Conservation (phyloP, 1,284 basidiomycete genomes). For the Polyporus tsugae region DNA sequence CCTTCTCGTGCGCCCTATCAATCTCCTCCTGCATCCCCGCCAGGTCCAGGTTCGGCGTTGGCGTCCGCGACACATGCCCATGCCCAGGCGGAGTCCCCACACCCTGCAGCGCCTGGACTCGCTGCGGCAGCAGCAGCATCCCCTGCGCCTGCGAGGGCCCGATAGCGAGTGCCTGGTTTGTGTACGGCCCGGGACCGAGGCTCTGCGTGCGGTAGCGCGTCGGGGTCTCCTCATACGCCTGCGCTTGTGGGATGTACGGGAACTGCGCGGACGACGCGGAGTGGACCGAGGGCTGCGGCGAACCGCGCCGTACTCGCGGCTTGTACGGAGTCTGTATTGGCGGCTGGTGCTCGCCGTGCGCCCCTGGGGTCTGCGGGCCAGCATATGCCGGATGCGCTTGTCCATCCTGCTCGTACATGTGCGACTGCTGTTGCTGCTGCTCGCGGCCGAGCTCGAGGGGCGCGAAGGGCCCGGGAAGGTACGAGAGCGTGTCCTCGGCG, state of each 20-base stretch:
- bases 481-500: constrained; percentile 47
- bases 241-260: constrained; percentile 35
- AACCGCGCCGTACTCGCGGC: constrained; percentile 64
- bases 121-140: constrained; percentile 49
- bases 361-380: constrained; percentile 48
- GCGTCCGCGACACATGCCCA: constrained; percentile 65
- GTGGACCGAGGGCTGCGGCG: constrained; percentile 33
- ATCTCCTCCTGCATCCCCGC: constrained; percentile 81
- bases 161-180: constrained; percentile 50
- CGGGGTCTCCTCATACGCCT: constrained; percentile 54
- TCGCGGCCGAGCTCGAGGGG: constrained; percentile 65
- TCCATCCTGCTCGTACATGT: constrained; percentile 35
- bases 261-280: constrained; percentile 43
- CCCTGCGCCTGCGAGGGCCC: constrained; percentile 46
- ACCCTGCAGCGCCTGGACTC: constrained; percentile 48
- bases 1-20: constrained; percentile 75
- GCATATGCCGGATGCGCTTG: constrained; percentile 24
- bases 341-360: constrained; percentile 39
- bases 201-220: constrained; percentile 44
- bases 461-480: constrained; percentile 69
- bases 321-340: constrained; percentile 78
- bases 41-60: constrained; percentile 75
- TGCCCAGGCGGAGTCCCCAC: constrained; percentile 23
- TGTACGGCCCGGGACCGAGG: constrained; percentile 46
- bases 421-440: constrained; percentile 38